These are phyloP conservation scores for Saccharomycopsis selenospora DNA, from an alignment of 805 yeast genomes.

Conservation along the genomic window DNA sequence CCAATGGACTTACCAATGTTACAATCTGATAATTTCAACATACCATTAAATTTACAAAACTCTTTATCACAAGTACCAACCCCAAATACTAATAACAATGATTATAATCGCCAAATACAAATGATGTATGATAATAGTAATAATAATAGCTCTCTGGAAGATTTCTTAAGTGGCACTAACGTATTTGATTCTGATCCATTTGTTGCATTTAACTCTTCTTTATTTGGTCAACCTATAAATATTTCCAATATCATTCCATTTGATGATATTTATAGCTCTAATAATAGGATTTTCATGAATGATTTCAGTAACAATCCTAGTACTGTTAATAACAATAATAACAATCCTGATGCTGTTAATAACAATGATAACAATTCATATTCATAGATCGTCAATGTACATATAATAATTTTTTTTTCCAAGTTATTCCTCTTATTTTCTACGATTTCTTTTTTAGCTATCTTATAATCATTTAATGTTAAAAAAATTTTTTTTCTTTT, in stretches of 20 bases:
- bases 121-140: not conserved
- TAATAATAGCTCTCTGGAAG: not conserved
- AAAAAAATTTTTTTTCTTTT: too few species aligned
- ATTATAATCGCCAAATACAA: not conserved
- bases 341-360: not conserved
- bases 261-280: not conserved
- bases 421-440: too few species aligned
- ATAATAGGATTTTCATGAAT: not conserved
- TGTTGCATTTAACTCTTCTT: not conserved
- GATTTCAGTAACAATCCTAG: not conserved
- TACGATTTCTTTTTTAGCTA: too few species aligned
- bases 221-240: not conserved
- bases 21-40: too few species aligned
- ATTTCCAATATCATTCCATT: not conserved
- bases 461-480: too few species aligned
- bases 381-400: too few species aligned
- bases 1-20: too few species aligned
- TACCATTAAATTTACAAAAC: too few species aligned
- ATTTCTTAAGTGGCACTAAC: not conserved
- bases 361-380: not conserved
- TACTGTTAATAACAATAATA: not conserved
- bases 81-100: not conserved
- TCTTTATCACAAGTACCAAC: too few species aligned
- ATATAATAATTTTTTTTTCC: too few species aligned
- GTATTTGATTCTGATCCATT: not conserved